phyloP scores from a whole-genome alignment of 2,329 filamentous ascomycete species.

The Berkeleyomyces basicola region DNA sequence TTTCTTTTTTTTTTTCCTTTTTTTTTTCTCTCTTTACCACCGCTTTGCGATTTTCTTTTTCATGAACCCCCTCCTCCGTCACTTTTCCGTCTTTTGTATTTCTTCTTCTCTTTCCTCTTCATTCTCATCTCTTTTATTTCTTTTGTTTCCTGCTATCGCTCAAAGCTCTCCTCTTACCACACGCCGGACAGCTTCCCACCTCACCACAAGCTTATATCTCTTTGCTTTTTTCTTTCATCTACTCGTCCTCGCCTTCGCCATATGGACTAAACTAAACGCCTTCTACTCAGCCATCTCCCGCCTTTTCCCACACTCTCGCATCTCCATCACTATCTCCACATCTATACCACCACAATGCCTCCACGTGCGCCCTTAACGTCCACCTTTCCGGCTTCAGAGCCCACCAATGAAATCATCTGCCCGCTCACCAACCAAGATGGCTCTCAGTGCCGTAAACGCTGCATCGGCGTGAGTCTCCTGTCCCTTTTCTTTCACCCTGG shows the following conservation, averaged over 20 bases:
- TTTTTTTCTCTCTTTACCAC: not conserved
- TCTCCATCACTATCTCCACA: not conserved
- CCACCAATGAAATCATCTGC: constrained; percentile 92
- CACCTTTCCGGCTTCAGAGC: constrained; percentile 81
- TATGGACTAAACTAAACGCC: not conserved
- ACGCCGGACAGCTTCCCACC: not conserved
- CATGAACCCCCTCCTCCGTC: not conserved
- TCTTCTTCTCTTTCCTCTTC: not conserved
- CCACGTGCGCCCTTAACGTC: constrained; percentile 73
- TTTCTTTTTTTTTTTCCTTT: not conserved
- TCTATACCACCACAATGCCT: constrained; percentile 48
- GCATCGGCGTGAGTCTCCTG: constrained; percentile 70
- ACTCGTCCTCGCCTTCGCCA: not conserved
- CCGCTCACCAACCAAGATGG: constrained; percentile 91
- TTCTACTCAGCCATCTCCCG: not conserved
- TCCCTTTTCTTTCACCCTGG: constrained; percentile 4
- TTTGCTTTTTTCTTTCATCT: not conserved
- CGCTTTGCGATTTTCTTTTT: not conserved
- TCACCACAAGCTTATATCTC: not conserved
- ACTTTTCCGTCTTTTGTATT: not conserved
- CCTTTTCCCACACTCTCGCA: not conserved
- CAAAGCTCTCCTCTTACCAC: not conserved
- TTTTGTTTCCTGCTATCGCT: not conserved
- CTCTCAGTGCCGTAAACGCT: constrained; percentile 92
- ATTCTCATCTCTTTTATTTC: not conserved